Percentiles rank a stretch among this genome's conserved stretches.
Evolutionary conservation across 768 basidiomycete species (phyloP).

Genomic region (Scleroderma bovista): DNA sequence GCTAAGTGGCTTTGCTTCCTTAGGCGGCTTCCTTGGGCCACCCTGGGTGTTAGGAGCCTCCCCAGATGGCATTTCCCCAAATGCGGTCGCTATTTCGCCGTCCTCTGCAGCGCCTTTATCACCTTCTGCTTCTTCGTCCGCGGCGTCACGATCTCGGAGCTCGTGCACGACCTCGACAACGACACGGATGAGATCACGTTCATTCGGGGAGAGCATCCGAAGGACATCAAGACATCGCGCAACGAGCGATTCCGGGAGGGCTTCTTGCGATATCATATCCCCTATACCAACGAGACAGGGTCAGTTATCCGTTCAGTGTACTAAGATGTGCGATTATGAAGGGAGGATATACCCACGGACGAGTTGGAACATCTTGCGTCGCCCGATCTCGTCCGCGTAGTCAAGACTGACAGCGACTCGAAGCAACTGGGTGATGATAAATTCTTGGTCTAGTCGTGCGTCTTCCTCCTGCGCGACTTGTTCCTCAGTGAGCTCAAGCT

Average conservation of each 20-base stretch:
- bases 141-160: conserved; percentile 46
- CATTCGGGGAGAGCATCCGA: conserved; percentile 60
- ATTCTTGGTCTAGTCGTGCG: conserved; percentile 46
- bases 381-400: conserved; percentile 88
- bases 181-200: conserved; percentile 81
- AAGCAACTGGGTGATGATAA: conserved; percentile 78
- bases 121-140: conserved; percentile 36
- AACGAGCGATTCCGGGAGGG: conserved; percentile 64
- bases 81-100: conserved; percentile 25
- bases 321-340: background rate
- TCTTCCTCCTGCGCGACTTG: conserved; percentile 39
- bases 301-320: background rate
- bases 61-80: conserved; percentile 25
- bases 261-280: conserved; percentile 72
- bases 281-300: conserved; percentile 27
- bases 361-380: conserved; percentile 81
- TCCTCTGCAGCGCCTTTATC: conserved; percentile 28
- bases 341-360: conserved; percentile 49
- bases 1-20: conserved; percentile 39
- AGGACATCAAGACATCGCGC: conserved; percentile 80
- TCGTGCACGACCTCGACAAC: conserved; percentile 87
- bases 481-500: conserved; percentile 32
- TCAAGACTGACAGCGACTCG: conserved; percentile 75
- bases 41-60: conserved; percentile 12
- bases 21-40: conserved; percentile 17